Evolutionary conservation across 1,139 yeast genomes (phyloP).

Genomic region (Debaryomyces robertsiae): DNA sequence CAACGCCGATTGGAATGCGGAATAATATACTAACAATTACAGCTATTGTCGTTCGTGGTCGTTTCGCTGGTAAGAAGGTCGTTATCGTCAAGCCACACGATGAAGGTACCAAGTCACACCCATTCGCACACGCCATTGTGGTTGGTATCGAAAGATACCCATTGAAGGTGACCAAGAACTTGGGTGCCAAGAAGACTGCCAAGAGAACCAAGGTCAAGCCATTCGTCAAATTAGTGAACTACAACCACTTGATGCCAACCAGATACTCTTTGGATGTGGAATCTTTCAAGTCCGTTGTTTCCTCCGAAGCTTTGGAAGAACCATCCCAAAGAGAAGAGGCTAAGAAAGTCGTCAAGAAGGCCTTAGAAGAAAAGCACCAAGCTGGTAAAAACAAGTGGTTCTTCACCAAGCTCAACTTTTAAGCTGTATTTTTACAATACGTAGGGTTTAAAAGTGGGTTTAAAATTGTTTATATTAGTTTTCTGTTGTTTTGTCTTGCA

Average conservation of each 20-base stretch:
- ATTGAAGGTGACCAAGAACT: slow-evolving; percentile 92
- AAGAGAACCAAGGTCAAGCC: slow-evolving; percentile 99
- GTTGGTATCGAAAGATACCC: slow-evolving; percentile 99
- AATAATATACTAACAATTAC: slow-evolving; percentile 38
- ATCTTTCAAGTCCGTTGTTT: slow-evolving; percentile 86
- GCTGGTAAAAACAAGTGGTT: slow-evolving; percentile 99
- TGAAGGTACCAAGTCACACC: slow-evolving; percentile 98
- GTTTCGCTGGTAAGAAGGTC: slow-evolving; percentile 99
- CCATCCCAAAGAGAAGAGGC: slow-evolving; percentile 99
- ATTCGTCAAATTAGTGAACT: slow-evolving; percentile 98
- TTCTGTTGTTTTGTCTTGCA: slow-evolving; percentile 32
- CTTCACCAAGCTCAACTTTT: slow-evolving; percentile 98
- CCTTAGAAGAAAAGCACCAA: slow-evolving; percentile 99
- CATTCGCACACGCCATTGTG: slow-evolving; percentile 99
- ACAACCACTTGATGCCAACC: slow-evolving; percentile 99
- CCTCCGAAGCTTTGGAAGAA: slow-evolving; percentile 94
- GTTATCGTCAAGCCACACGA: slow-evolving; percentile 98
- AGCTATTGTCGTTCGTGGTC: slow-evolving; percentile 99
- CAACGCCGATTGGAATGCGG: not conserved
- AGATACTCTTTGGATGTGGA: slow-evolving; percentile 99
- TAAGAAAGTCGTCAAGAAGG: slow-evolving; percentile 98
- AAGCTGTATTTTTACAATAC: slow-evolving; percentile 34
- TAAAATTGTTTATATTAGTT: slow-evolving; percentile 24
- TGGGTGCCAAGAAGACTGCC: slow-evolving; percentile 95
- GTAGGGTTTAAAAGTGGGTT: slow-evolving; percentile 20